Evolutionary conservation across 768 basidiomycete species (phyloP).

Genomic region (Grammothele lineata): DNA sequence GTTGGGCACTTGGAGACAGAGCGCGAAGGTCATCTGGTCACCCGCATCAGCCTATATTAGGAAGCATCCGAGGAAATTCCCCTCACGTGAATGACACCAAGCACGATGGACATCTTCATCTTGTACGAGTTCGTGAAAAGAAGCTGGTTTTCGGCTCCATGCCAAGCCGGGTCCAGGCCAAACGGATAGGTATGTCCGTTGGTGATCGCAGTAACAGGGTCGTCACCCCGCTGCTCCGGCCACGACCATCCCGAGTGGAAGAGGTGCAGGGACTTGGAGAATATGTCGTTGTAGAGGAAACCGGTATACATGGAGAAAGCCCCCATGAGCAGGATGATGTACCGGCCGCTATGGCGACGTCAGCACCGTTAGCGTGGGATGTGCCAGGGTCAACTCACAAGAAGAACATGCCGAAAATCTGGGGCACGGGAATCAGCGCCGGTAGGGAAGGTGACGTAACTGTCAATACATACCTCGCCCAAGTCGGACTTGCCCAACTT

Average conservation of each 20-base stretch:
- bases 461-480: conserved; percentile 53
- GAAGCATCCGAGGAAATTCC: background rate
- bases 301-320: conserved; percentile 94
- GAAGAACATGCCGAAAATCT: conserved; percentile 90
- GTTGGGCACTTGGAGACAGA: conserved; percentile 95
- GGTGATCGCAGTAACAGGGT: conserved; percentile 44
- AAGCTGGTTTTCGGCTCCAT: conserved; percentile 84
- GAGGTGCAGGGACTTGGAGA: conserved; percentile 86
- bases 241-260: conserved; percentile 89
- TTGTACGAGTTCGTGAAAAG: conserved; percentile 98
- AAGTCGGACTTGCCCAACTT: conserved; percentile 69
- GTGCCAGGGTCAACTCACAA: conserved; percentile 54
- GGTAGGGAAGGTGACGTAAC: background rate
- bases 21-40: conserved; percentile 92
- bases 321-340: conserved; percentile 99
- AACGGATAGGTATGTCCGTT: conserved; percentile 84
- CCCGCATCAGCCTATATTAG: background rate
- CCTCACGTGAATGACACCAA: conserved; percentile 94
- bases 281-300: conserved; percentile 97
- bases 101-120: conserved; percentile 98
- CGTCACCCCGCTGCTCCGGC: conserved; percentile 42
- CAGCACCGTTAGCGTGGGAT: too few relatives aligned
- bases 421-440: conserved; percentile 4
- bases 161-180: conserved; percentile 94
- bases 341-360: conserved; percentile 68